These are phyloP conservation scores for Fusarium palustre DNA, from an alignment of 2,329 filamentous ascomycete genomes.

Conservation along the genomic window DNA sequence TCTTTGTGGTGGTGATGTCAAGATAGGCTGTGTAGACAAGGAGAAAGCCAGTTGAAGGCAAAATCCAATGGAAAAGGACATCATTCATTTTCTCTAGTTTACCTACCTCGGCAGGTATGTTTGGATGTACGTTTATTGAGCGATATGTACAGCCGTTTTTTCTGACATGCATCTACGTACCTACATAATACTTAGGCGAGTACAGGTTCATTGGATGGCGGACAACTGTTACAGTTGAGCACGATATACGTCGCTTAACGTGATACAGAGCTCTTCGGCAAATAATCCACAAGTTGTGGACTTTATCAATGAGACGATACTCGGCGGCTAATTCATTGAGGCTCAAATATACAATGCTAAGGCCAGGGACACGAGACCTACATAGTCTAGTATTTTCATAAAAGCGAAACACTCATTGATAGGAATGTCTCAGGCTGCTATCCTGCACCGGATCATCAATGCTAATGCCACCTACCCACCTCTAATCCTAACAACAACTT, in stretches of 20 bases:
- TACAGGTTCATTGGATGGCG: not conserved
- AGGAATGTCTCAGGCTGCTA: not conserved
- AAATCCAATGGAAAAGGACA: conserved; percentile 5
- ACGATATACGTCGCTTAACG: conserved; percentile 21
- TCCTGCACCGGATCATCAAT: conserved; percentile 6
- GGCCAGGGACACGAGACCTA: conserved; percentile 1
- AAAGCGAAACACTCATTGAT: conserved; percentile 17
- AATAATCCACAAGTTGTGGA: conserved; percentile 4
- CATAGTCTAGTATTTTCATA: not conserved
- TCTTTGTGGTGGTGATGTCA: conserved; percentile 6
- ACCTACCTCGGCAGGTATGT: not conserved
- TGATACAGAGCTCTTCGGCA: conserved; percentile 34
- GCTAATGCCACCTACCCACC: conserved; percentile 4
- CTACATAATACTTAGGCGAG: not conserved
- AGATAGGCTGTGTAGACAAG: conserved; percentile 16
- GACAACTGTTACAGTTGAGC: not conserved
- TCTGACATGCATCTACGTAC: conserved; percentile 10
- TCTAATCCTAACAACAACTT: not conserved
- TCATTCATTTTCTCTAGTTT: not conserved
- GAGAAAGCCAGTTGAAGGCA: conserved; percentile 3
- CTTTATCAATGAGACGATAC: conserved; percentile 20
- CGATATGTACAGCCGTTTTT: not conserved
- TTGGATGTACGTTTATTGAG: conserved; percentile 7
- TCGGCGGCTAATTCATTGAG: conserved; percentile 25
- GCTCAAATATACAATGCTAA: not conserved